Conservation (phyloP, 2,329 filamentous ascomycete genomes). For the Aspergillus udagawae region DNA sequence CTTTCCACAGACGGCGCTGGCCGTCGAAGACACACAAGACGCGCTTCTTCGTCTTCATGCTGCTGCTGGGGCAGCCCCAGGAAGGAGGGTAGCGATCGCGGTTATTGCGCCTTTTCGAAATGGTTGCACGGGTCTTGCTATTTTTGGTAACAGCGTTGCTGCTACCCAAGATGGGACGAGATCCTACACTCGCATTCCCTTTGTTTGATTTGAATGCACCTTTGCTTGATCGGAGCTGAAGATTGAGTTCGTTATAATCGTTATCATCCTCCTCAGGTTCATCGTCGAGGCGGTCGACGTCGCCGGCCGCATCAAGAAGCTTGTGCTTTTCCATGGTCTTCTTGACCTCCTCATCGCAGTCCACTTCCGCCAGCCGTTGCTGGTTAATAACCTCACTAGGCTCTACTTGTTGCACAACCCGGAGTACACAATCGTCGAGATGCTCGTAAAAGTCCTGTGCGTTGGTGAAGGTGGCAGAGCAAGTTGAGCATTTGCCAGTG, state of each 20-base stretch:
- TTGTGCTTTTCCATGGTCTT: conserved; percentile 57
- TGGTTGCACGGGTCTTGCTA: conserved; percentile 64
- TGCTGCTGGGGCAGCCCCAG: conserved; percentile 87
- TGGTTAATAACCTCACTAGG: conserved; percentile 57
- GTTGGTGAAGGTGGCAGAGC: conserved; percentile 74
- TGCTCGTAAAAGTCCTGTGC: conserved; percentile 98
- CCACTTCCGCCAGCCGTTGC: conserved; percentile 54
- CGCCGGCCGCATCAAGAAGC: conserved; percentile 47
- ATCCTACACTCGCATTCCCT: conserved; percentile 48
- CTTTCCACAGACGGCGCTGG: conserved; percentile 81
- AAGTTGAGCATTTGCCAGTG: conserved; percentile 87
- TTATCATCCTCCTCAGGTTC: conserved; percentile 56
- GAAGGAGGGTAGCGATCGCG: conserved; percentile 88
- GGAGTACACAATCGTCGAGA: conserved; percentile 67
- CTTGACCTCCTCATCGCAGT: conserved; percentile 54
- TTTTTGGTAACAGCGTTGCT: conserved; percentile 49
- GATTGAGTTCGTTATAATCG: conserved; percentile 49
- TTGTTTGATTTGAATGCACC: conserved; percentile 47
- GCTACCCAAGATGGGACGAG: conserved; percentile 49
- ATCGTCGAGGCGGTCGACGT: conserved; percentile 47
- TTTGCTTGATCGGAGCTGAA: conserved; percentile 44
- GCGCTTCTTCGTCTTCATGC: conserved; percentile 98
- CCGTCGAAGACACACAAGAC: conserved; percentile 92
- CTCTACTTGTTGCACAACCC: conserved; percentile 58
- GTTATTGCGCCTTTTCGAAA: conserved; percentile 72